Percentiles rank a stretch among this genome's conserved stretches.
Evolutionary conservation across 352 stramenopile species (phyloP).

Genomic region (Phytophthora agathidicida): DNA sequence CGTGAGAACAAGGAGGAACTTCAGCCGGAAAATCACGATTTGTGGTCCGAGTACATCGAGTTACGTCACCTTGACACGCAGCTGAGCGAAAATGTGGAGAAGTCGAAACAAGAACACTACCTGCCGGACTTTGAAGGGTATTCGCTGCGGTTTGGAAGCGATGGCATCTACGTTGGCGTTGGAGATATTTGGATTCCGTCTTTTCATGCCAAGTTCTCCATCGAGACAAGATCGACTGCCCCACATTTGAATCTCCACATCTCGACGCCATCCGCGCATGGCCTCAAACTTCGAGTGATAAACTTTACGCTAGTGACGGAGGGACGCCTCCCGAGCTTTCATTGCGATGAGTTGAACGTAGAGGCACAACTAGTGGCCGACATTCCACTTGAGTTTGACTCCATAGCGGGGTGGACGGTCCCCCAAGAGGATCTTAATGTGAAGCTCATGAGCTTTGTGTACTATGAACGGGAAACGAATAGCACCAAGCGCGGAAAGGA

Average conservation of each 20-base stretch:
- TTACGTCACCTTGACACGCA: conserved; percentile 66
- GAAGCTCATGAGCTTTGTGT: conserved; percentile 70
- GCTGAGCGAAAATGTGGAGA: conserved; percentile 62
- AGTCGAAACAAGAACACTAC: conserved; percentile 72
- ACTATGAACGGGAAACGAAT: conserved; percentile 70
- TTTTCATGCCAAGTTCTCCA: conserved; percentile 73
- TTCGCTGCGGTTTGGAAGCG: conserved; percentile 65
- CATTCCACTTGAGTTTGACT: conserved; percentile 70
- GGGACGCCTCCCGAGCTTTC: conserved; percentile 68
- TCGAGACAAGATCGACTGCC: conserved; percentile 63
- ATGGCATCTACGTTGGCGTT: conserved; percentile 75
- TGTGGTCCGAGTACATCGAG: conserved; percentile 78
- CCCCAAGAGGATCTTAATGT: conserved; percentile 62
- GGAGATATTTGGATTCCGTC: conserved; percentile 77
- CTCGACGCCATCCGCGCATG: conserved; percentile 55
- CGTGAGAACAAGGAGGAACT: conserved; percentile 41
- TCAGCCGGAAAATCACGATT: conserved; percentile 48
- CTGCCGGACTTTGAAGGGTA: conserved; percentile 69
- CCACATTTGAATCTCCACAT: conserved; percentile 73
- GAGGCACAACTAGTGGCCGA: conserved; percentile 71
- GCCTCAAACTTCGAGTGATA: conserved; percentile 64
- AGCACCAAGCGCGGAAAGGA: conserved; percentile 64
- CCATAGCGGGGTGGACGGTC: conserved; percentile 66
- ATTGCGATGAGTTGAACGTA: conserved; percentile 81
- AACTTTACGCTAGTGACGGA: conserved; percentile 77